phyloP scores from a whole-genome alignment of 139 green algal species.

The Ettlia oleoabundans region DNA sequence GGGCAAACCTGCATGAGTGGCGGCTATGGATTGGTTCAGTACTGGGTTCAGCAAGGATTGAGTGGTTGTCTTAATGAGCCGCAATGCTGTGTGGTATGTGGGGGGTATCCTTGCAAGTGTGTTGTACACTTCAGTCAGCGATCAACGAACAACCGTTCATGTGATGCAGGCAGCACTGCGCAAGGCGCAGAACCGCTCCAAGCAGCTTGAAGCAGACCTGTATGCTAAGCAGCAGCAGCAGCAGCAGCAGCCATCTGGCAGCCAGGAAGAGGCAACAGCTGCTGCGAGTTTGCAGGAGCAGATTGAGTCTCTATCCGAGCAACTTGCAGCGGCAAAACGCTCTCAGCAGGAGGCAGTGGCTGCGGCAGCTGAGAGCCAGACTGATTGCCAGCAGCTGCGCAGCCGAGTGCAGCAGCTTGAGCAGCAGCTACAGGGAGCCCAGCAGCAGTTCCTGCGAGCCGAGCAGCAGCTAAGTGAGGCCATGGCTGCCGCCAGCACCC shows the following conservation, averaged over 20 bases:
- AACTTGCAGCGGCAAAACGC: constrained; percentile 14
- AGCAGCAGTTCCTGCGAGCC: background rate
- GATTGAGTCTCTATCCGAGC: background rate
- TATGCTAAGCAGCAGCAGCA: background rate
- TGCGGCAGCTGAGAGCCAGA: background rate
- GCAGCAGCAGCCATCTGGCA: background rate
- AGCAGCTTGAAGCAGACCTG: constrained; percentile 30
- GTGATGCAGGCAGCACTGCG: constrained; percentile 22
- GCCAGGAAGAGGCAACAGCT: too few species aligned
- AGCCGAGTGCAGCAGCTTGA: background rate
- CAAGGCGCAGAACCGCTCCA: constrained; percentile 34
- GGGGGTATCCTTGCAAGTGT: background rate
- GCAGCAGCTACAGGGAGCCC: background rate
- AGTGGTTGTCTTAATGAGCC: too few species aligned
- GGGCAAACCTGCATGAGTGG: background rate
- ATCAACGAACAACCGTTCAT: too few species aligned
- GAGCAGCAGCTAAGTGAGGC: background rate
- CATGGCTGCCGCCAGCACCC: background rate
- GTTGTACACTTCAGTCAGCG: too few species aligned
- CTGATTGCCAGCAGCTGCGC: background rate
- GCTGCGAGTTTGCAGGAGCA: background rate
- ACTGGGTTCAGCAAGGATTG: too few species aligned
- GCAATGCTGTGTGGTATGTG: too few species aligned
- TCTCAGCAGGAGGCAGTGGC: background rate
- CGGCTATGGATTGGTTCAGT: too few species aligned